These are phyloP conservation scores for Trichoderma asperellum DNA, from an alignment of 2,329 filamentous ascomycete genomes.

Conservation along the genomic window DNA sequence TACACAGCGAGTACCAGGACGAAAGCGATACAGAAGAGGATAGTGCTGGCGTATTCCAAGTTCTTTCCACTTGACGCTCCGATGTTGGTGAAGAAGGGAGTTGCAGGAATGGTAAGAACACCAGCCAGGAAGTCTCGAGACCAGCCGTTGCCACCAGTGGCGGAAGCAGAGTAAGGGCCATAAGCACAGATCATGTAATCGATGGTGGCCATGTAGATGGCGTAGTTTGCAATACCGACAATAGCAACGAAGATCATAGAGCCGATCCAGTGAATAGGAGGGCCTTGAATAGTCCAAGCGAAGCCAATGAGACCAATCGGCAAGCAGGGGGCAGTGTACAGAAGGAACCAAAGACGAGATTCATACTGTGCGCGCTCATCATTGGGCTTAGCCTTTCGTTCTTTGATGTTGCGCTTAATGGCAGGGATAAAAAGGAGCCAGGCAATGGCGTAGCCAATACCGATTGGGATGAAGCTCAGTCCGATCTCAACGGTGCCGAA, in stretches of 20 bases:
- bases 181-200: slow-evolving; percentile 80
- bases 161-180: slow-evolving; percentile 72
- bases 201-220: slow-evolving; percentile 76
- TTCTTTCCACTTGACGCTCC: slow-evolving; percentile 50
- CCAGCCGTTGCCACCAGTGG: slow-evolving; percentile 77
- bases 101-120: slow-evolving; percentile 69
- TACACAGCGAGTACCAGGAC: slow-evolving; percentile 67
- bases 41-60: slow-evolving; percentile 64
- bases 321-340: slow-evolving; percentile 63
- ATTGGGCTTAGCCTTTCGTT: slow-evolving; percentile 54
- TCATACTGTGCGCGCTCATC: slow-evolving; percentile 69
- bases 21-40: slow-evolving; percentile 65
- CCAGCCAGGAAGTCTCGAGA: slow-evolving; percentile 74
- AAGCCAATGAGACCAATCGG: slow-evolving; percentile 72
- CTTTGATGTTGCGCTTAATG: slow-evolving; percentile 57
- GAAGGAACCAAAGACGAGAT: slow-evolving; percentile 66
- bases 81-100: slow-evolving; percentile 66
- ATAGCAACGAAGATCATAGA: slow-evolving; percentile 67
- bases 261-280: slow-evolving; percentile 68
- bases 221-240: slow-evolving; percentile 74
- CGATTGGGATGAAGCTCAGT: slow-evolving; percentile 66
- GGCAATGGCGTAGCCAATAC: slow-evolving; percentile 67
- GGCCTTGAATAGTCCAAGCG: slow-evolving; percentile 68
- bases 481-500: slow-evolving; percentile 62
- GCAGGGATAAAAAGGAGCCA: slow-evolving; percentile 63